A percentile compares a stretch with the other conserved stretches of the same genome.
These are phyloP conservation scores for Cytospora schulzeri DNA, from an alignment of 2,329 filamentous ascomycete species.

Conservation along the genomic window DNA sequence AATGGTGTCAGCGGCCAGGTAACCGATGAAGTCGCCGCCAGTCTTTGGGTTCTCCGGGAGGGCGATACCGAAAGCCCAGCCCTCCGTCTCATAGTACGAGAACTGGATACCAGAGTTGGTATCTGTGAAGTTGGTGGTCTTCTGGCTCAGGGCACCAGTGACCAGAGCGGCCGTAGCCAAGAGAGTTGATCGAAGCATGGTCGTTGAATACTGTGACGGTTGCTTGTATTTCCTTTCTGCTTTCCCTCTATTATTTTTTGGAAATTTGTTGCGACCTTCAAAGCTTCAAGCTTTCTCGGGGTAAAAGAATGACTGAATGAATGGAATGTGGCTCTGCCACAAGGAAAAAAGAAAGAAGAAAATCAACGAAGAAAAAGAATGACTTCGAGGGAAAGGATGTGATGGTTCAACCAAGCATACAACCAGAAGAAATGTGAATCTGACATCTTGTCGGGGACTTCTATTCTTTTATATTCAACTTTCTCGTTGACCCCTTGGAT, in stretches of 20 bases:
- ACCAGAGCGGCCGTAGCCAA: constrained; percentile 25
- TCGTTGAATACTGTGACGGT: constrained; percentile 1
- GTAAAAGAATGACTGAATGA: constrained; percentile 14
- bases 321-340: constrained; percentile 27
- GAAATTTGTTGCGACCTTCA: constrained; percentile 3
- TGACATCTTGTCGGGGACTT: neutral
- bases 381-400: constrained; percentile 26
- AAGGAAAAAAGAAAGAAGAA: constrained; percentile 24
- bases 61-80: constrained; percentile 48
- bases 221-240: neutral
- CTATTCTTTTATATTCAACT: constrained; percentile 10
- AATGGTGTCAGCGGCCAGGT: constrained; percentile 48
- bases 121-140: constrained; percentile 22
- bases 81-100: constrained; percentile 27
- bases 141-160: constrained; percentile 23
- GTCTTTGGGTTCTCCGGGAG: constrained; percentile 47
- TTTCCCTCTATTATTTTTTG: neutral
- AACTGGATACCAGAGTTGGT: constrained; percentile 23
- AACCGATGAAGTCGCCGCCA: constrained; percentile 55
- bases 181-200: constrained; percentile 16
- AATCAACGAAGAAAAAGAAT: constrained; percentile 25
- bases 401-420: constrained; percentile 28
- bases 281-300: constrained; percentile 12
- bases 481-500: constrained; percentile 1
- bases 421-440: neutral